Evolutionary conservation across 1,284 basidiomycete genomes (phyloP).

Genomic region (Apiotrichum laibachii): DNA sequence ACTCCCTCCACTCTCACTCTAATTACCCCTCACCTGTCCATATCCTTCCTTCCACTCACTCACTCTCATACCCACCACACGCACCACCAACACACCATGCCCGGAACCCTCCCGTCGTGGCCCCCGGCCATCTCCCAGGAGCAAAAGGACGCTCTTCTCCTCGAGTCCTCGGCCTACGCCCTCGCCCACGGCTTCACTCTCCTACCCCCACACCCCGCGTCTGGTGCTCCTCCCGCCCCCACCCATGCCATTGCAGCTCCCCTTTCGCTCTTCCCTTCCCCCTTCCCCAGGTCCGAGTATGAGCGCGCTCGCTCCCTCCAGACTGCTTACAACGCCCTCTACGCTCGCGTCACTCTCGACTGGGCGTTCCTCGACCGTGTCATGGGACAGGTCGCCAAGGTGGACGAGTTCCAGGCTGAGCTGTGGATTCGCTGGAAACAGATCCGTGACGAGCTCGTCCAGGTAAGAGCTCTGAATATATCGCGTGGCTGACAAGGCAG

Average conservation of each 20-base stretch:
- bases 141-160: constrained; percentile 62
- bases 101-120: constrained; percentile 57
- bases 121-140: constrained; percentile 64
- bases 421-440: constrained; percentile 83
- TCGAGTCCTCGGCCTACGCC: constrained; percentile 75
- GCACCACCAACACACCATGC: neutral
- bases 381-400: constrained; percentile 79
- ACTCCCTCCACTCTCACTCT: neutral
- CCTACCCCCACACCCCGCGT: constrained; percentile 61
- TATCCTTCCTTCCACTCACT: neutral
- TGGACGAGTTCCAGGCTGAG: constrained; percentile 81
- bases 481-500: constrained; percentile 51
- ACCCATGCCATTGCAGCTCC: constrained; percentile 83
- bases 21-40: neutral
- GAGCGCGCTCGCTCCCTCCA: constrained; percentile 67
- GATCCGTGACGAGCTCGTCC: constrained; percentile 61
- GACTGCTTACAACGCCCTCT: constrained; percentile 76
- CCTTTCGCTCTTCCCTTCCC: constrained; percentile 79
- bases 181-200: constrained; percentile 81
- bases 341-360: constrained; percentile 79
- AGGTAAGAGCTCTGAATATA: constrained; percentile 33
- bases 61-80: neutral
- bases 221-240: constrained; percentile 54
- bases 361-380: constrained; percentile 73
- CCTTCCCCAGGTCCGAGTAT: constrained; percentile 75